phyloP scores from a whole-genome alignment of 495 filamentous ascomycete species.

The Penicillium samsonianum region DNA sequence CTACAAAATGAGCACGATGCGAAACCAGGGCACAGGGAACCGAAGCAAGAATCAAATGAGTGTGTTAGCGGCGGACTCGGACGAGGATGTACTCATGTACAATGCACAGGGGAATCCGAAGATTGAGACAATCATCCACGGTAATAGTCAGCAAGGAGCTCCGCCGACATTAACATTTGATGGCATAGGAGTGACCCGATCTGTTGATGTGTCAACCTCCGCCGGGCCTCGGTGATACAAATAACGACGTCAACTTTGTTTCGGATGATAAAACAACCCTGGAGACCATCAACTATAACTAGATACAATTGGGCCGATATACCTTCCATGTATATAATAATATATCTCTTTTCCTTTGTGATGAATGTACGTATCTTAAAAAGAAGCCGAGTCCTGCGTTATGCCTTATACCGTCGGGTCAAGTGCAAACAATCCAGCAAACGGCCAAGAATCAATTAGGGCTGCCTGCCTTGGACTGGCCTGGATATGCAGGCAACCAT shows the following conservation, averaged over 20 bases:
- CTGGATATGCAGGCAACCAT: too few relatives aligned
- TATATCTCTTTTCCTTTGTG: background rate
- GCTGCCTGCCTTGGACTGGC: too few relatives aligned
- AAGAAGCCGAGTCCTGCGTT: too few relatives aligned
- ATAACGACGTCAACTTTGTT: background rate
- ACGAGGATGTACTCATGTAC: conserved; percentile 31
- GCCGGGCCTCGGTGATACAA: conserved; percentile 15
- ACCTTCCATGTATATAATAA: background rate
- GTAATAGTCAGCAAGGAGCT: conserved; percentile 9
- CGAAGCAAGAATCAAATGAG: conserved; percentile 21
- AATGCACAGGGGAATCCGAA: conserved; percentile 28
- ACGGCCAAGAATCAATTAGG: too few relatives aligned
- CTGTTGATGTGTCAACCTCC: conserved; percentile 29
- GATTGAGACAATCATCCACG: conserved; percentile 27
- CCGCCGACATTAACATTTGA: background rate
- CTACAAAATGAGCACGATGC: conserved; percentile 25
- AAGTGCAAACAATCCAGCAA: too few relatives aligned
- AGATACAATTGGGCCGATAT: background rate
- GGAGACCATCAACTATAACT: background rate
- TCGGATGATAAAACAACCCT: background rate
- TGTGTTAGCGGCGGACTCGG: conserved; percentile 17
- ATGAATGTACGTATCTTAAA: too few relatives aligned
- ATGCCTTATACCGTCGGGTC: too few relatives aligned
- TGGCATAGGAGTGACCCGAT: conserved; percentile 28
- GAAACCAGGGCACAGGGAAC: conserved; percentile 12